phyloP scores from a whole-genome alignment of 768 basidiomycete species.

The Termitomyces sp. region DNA sequence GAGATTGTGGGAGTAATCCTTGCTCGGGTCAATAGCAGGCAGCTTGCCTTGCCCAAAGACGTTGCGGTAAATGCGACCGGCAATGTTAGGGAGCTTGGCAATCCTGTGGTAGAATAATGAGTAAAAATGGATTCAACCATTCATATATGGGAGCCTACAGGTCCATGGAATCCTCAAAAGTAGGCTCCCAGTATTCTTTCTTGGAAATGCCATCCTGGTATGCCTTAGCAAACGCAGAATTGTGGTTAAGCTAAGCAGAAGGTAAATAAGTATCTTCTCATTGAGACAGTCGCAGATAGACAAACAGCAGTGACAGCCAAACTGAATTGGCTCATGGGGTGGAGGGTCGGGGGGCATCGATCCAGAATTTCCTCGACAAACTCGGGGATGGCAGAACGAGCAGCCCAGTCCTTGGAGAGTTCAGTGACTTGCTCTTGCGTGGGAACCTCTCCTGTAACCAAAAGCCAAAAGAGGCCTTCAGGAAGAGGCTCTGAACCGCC shows the following conservation, averaged over 20 bases:
- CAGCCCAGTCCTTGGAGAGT: slow-evolving; percentile 92
- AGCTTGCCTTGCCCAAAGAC: slow-evolving; percentile 86
- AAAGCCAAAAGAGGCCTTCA: slow-evolving; percentile 92
- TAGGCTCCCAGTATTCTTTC: slow-evolving; percentile 95
- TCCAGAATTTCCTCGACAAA: slow-evolving; percentile 98
- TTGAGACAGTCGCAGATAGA: slow-evolving; percentile 1
- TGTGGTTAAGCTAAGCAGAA: slow-evolving; percentile 70
- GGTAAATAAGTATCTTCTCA: slow-evolving; percentile 1
- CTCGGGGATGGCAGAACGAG: slow-evolving; percentile 83
- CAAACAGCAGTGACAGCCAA: slow-evolving; percentile 89
- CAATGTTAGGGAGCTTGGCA: slow-evolving; percentile 95
- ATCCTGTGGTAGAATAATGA: slow-evolving; percentile 46
- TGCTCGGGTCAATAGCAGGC: slow-evolving; percentile 72
- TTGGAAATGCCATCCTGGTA: slow-evolving; percentile 91
- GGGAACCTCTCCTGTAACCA: slow-evolving; percentile 92
- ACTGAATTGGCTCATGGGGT: slow-evolving; percentile 99
- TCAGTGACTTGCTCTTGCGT: slow-evolving; percentile 82
- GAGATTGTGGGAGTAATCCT: slow-evolving; percentile 90
- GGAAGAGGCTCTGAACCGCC: slow-evolving; percentile 89
- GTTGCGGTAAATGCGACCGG: slow-evolving; percentile 87
- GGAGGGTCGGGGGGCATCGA: slow-evolving; percentile 86
- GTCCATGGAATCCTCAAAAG: slow-evolving; percentile 88
- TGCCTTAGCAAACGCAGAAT: slow-evolving; percentile 94
- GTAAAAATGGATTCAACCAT: neutral
- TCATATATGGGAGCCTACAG: slow-evolving; percentile 38